phyloP scores from a whole-genome alignment of 768 basidiomycete genomes.

The Pleurotus eryngii region DNA sequence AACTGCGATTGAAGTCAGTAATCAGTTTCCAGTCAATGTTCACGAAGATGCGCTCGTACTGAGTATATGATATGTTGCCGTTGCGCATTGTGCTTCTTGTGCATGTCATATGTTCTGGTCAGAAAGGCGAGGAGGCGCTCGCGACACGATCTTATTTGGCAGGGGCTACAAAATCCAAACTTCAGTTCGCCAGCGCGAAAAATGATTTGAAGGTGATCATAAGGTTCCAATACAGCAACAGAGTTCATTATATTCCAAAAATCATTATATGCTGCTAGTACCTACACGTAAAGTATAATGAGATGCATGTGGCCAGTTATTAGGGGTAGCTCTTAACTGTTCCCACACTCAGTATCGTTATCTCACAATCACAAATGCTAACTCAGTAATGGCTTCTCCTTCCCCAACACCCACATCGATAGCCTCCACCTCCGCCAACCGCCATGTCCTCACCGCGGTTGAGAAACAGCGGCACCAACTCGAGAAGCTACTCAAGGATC shows the following conservation, averaged over 20 bases:
- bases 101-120: conserved; percentile 45
- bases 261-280: no score
- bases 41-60: conserved; percentile 33
- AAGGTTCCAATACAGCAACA: no score
- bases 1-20: conserved; percentile 38
- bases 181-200: no score
- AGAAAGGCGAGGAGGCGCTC: background rate
- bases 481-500: conserved; percentile 87
- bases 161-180: background rate
- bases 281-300: no score
- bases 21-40: no score
- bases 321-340: no score
- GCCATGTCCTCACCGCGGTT: conserved; percentile 49
- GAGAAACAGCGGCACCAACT: conserved; percentile 65
- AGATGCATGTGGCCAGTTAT: no score
- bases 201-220: no score
- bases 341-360: no score
- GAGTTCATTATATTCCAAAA: no score
- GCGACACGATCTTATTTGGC: conserved; percentile 3
- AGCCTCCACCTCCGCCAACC: conserved; percentile 25
- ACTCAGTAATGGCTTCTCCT: background rate
- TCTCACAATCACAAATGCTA: no score
- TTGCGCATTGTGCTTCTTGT: conserved; percentile 60
- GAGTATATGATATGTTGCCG: conserved; percentile 69
- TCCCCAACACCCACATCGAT: background rate